A percentile compares a stretch with the other conserved stretches of the same genome.
phyloP scores from a whole-genome alignment of 352 stramenopile species.

The Globisporangium splendens region DNA sequence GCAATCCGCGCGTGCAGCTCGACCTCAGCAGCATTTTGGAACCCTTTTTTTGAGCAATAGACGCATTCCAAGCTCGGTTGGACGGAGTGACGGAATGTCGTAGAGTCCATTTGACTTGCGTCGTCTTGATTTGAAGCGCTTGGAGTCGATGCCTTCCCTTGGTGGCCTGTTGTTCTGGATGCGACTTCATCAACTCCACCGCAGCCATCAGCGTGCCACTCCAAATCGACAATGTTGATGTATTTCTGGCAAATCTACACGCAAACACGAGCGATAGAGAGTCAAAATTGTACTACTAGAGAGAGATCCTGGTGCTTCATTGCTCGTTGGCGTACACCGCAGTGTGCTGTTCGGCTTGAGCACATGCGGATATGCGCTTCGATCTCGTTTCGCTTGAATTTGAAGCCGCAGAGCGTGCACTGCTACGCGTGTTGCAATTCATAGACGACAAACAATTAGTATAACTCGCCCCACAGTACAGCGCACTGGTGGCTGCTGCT shows the following conservation, averaged over 20 bases:
- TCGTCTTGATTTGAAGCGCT: no score
- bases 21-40: slow-evolving; percentile 19
- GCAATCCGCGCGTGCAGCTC: slow-evolving; percentile 30
- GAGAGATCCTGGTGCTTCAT: not conserved
- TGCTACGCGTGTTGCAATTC: slow-evolving; percentile 9
- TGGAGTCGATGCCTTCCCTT: no score
- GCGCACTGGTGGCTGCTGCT: no score
- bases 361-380: slow-evolving; percentile 31
- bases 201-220: slow-evolving; percentile 16
- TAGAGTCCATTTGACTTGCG: no score
- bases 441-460: not conserved
- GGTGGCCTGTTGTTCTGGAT: no score
- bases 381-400: slow-evolving; percentile 44
- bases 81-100: no score
- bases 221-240: slow-evolving; percentile 37
- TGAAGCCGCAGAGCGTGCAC: slow-evolving; percentile 47
- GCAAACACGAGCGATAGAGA: not conserved
- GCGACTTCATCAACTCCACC: not conserved
- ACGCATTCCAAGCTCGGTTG: slow-evolving; percentile 21
- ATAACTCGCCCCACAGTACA: no score
- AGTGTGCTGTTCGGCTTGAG: slow-evolving; percentile 48
- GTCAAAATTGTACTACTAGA: not conserved
- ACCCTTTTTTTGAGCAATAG: slow-evolving; percentile 38
- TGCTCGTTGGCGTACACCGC: slow-evolving; percentile 29
- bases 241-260: slow-evolving; percentile 41